A percentile compares a stretch with the other conserved stretches of the same genome.
Evolutionary conservation across 2,329 filamentous ascomycete species (phyloP).

Genomic region (Diplodia mutila): DNA sequence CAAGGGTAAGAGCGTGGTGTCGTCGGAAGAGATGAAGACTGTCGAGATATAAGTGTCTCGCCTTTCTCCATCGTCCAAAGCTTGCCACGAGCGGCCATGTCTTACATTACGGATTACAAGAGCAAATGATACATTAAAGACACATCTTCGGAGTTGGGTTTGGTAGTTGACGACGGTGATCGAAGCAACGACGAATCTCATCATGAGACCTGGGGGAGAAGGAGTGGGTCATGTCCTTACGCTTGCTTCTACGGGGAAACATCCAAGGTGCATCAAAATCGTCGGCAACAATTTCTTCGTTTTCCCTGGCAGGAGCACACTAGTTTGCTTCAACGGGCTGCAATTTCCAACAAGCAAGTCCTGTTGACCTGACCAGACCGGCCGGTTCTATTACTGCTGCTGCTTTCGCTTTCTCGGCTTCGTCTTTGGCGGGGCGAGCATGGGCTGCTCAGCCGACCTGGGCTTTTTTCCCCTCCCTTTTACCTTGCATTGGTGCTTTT

Average conservation of each 20-base stretch:
- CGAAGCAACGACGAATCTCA: constrained; percentile 18
- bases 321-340: not conserved
- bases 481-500: not conserved
- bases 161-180: constrained; percentile 18
- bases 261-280: constrained; percentile 17
- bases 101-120: constrained; percentile 23
- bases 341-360: constrained; percentile 4
- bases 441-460: not conserved
- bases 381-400: constrained; percentile 15
- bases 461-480: not conserved
- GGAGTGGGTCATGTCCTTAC: constrained; percentile 15
- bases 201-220: constrained; percentile 10
- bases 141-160: constrained; percentile 24
- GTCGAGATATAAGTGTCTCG: constrained; percentile 48
- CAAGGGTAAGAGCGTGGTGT: constrained; percentile 29
- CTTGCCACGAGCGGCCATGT: not conserved
- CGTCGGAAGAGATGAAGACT: constrained; percentile 51
- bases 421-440: constrained; percentile 1
- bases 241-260: constrained; percentile 10
- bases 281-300: constrained; percentile 18
- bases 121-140: constrained; percentile 24
- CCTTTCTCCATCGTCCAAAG: not conserved
- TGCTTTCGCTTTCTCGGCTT: constrained; percentile 11
- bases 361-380: not conserved
- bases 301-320: constrained; percentile 7